Conservation (phyloP, 768 basidiomycete genomes). For the Suillus alpinus region DNA sequence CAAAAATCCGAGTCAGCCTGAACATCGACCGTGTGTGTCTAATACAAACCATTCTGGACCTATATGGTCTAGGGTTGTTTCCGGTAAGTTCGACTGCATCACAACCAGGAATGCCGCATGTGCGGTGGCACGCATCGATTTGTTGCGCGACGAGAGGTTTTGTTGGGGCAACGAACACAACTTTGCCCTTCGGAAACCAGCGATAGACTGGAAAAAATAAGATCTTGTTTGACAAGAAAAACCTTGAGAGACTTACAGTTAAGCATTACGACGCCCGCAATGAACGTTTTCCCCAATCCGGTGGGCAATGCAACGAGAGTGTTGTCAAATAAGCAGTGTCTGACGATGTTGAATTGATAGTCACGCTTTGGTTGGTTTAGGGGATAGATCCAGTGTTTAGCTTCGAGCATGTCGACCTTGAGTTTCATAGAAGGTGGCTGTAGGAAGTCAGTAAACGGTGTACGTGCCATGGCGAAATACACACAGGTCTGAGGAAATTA, state of each 20-base stretch:
- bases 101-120: conserved; percentile 87
- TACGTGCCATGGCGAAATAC: conserved; percentile 5
- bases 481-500: conserved; percentile 29
- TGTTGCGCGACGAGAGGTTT: conserved; percentile 97
- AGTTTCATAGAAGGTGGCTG: conserved; percentile 80
- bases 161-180: conserved; percentile 94
- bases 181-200: conserved; percentile 90
- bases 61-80: conserved; percentile 48
- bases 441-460: conserved; percentile 6
- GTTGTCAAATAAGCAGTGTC: conserved; percentile 83
- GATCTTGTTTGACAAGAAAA: conserved; percentile 5
- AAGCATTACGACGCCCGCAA: conserved; percentile 95
- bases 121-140: conserved; percentile 86
- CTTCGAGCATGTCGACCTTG: conserved; percentile 69
- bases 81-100: conserved; percentile 90
- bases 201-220: conserved; percentile 60
- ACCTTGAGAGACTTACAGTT: conserved; percentile 60
- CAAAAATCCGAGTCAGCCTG: background rate
- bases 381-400: conserved; percentile 89
- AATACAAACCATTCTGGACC: conserved; percentile 59
- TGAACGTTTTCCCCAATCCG: conserved; percentile 96
- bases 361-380: conserved; percentile 84
- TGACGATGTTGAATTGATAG: conserved; percentile 94
- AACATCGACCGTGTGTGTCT: background rate
- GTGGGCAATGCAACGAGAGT: conserved; percentile 93